These are phyloP conservation scores for Xylaria curta DNA, from an alignment of 495 filamentous ascomycete genomes.

Conservation along the genomic window DNA sequence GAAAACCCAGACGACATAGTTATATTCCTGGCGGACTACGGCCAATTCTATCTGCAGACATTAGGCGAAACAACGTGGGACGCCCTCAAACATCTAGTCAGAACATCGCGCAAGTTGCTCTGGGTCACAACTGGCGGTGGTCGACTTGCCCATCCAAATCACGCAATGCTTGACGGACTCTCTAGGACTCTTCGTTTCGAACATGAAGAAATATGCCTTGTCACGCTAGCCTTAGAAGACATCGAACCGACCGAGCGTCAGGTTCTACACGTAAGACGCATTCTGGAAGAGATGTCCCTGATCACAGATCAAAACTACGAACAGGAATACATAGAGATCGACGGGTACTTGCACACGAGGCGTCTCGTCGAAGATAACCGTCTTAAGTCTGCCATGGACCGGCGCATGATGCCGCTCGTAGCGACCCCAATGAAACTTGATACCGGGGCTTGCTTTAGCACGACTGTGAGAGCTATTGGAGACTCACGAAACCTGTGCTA, in stretches of 20 bases:
- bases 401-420: conserved; percentile 2
- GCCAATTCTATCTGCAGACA: neutral
- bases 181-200: conserved; percentile 31
- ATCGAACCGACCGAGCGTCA: neutral
- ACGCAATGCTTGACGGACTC: conserved; percentile 31
- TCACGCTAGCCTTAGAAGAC: conserved; percentile 27
- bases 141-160: conserved; percentile 31
- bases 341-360: conserved; percentile 28
- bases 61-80: neutral
- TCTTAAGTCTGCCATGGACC: conserved; percentile 5
- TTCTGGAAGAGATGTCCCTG: conserved; percentile 20
- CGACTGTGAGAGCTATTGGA: neutral
- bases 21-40: conserved; percentile 7
- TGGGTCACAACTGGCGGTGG: conserved; percentile 23
- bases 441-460: neutral
- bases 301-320: conserved; percentile 21
- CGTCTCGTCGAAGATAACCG: conserved; percentile 28
- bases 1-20: neutral
- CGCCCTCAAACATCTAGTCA: neutral
- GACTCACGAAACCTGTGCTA: neutral
- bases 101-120: neutral
- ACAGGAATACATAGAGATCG: conserved; percentile 30
- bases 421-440: conserved; percentile 1
- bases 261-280: neutral
- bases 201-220: conserved; percentile 24